These are phyloP conservation scores for Mrakia gelida DNA, from an alignment of 768 basidiomycete genomes.

Conservation along the genomic window DNA sequence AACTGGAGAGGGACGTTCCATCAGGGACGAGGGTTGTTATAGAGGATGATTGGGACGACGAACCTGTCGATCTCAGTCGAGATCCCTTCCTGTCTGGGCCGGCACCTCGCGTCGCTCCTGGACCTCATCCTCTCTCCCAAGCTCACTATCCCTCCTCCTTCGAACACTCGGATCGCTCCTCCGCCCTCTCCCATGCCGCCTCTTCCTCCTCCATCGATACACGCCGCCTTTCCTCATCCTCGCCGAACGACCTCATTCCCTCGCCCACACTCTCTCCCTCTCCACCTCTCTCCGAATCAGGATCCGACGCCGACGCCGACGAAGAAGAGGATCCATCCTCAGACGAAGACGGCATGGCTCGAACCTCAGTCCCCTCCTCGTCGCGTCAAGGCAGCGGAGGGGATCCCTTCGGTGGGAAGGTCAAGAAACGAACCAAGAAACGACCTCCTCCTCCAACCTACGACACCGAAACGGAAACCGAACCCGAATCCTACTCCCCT, in stretches of 20 bases:
- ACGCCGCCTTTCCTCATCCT: not conserved
- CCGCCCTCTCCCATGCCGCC: not conserved
- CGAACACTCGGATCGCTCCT: constrained; percentile 8
- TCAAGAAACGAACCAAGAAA: constrained; percentile 13
- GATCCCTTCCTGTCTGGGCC: constrained; percentile 22
- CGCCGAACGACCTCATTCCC: not conserved
- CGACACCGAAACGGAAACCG: constrained; percentile 12
- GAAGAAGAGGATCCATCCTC: constrained; percentile 2
- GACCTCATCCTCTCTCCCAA: constrained; percentile 27
- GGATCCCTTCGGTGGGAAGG: not conserved
- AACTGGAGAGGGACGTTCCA: not conserved
- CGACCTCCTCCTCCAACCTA: not conserved
- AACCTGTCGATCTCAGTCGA: constrained; percentile 15
- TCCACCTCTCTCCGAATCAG: constrained; percentile 3
- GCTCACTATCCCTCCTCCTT: constrained; percentile 16
- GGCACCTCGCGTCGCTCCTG: not conserved
- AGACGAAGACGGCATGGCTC: constrained; percentile 4
- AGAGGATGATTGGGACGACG: constrained; percentile 32
- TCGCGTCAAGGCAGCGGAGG: not conserved
- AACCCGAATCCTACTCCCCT: constrained; percentile 9
- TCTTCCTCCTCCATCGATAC: not conserved
- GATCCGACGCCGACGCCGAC: not conserved
- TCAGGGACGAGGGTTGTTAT: constrained; percentile 29
- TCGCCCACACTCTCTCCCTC: not conserved
- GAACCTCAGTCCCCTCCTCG: not conserved